A percentile compares a stretch with the other conserved stretches of the same genome.
phyloP scores from a whole-genome alignment of 1,139 yeast genomes.

The Hansenula anomala region DNA sequence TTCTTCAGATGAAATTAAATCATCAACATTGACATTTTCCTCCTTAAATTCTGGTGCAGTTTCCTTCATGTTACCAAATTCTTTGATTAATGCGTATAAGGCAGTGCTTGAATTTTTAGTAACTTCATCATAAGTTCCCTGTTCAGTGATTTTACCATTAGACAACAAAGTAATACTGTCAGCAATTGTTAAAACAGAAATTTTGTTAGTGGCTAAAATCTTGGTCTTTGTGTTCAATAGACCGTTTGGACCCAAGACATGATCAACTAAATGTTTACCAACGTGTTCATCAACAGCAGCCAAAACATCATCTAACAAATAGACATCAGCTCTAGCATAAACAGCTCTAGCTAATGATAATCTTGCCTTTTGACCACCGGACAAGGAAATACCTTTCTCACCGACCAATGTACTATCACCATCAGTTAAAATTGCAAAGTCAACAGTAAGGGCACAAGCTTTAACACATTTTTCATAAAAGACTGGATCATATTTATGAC shows the following conservation, averaged over 20 bases:
- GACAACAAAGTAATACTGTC: constrained; percentile 66
- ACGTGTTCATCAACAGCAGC: constrained; percentile 97
- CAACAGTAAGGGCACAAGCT: constrained; percentile 88
- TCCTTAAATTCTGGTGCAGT: constrained; percentile 6
- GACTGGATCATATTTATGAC: constrained; percentile 75
- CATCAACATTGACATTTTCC: constrained; percentile 17
- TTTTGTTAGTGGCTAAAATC: constrained; percentile 83
- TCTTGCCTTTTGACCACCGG: constrained; percentile 98
- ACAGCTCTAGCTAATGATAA: constrained; percentile 92
- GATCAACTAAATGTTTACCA: constrained; percentile 74
- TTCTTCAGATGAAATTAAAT: constrained; percentile 24
- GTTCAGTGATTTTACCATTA: constrained; percentile 75
- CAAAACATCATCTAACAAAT: constrained; percentile 85
- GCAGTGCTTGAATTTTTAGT: constrained; percentile 45
- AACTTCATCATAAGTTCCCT: constrained; percentile 64
- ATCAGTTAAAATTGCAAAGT: constrained; percentile 72
- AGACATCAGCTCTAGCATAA: constrained; percentile 89
- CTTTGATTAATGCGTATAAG: constrained; percentile 61
- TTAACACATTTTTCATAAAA: constrained; percentile 75
- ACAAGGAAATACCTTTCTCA: constrained; percentile 92
- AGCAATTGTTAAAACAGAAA: constrained; percentile 79
- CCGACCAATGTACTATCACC: constrained; percentile 94
- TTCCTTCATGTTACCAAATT: constrained; percentile 59
- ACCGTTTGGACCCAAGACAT: constrained; percentile 80
- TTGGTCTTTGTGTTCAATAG: constrained; percentile 71